Evolutionary conservation across 2,329 filamentous ascomycete genomes (phyloP), one percentile per base, ranked within the genome.

Genomic region (Thielaviopsis punctulata): DNA sequence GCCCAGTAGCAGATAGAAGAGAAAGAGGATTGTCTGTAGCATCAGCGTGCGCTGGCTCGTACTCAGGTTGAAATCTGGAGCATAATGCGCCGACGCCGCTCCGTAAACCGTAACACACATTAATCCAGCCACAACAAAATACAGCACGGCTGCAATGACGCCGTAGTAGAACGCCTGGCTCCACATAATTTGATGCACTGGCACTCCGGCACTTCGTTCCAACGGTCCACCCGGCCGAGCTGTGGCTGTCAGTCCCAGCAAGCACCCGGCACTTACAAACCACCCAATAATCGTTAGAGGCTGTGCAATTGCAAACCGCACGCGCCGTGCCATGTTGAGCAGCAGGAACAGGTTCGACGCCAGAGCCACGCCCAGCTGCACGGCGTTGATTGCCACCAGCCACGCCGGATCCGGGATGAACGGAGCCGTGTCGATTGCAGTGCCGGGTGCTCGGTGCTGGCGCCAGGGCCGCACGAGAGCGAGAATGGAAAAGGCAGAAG

Each of bases 81-180:
- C 74, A 60, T 94, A 95, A 58, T 86, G 83, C 1, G 71, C 70
- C 0, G 62, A 60, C 15, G 78, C 76, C 46, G 88, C 89, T 8
- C 87, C 87, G 52, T 81, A 73, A 67, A 90, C 86, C 21, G 90
- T 95, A 52, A 86, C 65, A 57, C 83, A 75, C 65, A 95, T 79
- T 36, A 93, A 73, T 45, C 82, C 77, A 0, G 85, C 83, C 51
- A 85, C 82, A 15, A 90, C 62, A 52, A 90, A 83, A 66, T 95
- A 95, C 19, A 94, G 73, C 2, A 78, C 68, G 5, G 87, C 84
- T 2, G 87, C 81, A 59, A 86, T 86, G 18, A 94, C 73, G 23
- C 80, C 88, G 61, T 93, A 93, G 74, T 82, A 95, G 61, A 85
- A 95, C 1, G 86, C 86, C 63, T 94, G 84, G 0, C 85, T 87